Base-by-base conservation (phyloP, 352 stramenopile genomes). In the Phytophthora sp. region DNA sequence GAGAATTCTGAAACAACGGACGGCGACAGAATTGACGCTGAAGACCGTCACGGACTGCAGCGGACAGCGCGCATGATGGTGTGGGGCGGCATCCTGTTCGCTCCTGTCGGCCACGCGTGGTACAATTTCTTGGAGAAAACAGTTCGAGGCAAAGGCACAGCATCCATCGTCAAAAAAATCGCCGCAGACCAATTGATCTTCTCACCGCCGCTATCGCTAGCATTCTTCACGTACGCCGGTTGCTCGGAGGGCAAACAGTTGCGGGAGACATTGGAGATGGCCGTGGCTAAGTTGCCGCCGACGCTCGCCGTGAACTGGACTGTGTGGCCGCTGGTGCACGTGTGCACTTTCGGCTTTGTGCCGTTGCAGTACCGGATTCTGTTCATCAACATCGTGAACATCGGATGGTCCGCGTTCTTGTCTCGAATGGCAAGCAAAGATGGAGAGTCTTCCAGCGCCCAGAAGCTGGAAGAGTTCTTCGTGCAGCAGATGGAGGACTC, bases 51-150 rank as follows among this genome's bases (percentile, higher is more conserved):
- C 38, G 66, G 64, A 28, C 42, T 72, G n/a, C 49, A 59, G 2
- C 61, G 76, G 9, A 87, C 75, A n/a, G 44, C 51, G 10, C 72
- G 79, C 51, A 80, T 95, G 81, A 87, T 95, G 56, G 71, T 95
- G 37, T 97, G 96, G 70, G 91, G 91, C 24, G 84, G 96, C 1
- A 46, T 96, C 31, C 45, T 96, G 20, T 93, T 97, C 64, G 89
- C 89, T 20, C 92, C 91, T 8, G 56, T 79, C 43, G 93, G 92
- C 57, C 91, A 98, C 70, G 89, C 78, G 31, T 98, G 96, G 70
- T 98, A 97, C 69, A 84, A 91, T 28, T 62, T 90, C 10, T 68
- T 98, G 17, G 92, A 98, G 66, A 70, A 69, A 15, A 56, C 30
- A 10, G 59, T 82, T 38, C 69, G 54, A 15, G 69, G 66, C 44